Evolutionary conservation across 371 early-diverging fungal genomes (phyloP).

Genomic region (Zychaea mexicana): DNA sequence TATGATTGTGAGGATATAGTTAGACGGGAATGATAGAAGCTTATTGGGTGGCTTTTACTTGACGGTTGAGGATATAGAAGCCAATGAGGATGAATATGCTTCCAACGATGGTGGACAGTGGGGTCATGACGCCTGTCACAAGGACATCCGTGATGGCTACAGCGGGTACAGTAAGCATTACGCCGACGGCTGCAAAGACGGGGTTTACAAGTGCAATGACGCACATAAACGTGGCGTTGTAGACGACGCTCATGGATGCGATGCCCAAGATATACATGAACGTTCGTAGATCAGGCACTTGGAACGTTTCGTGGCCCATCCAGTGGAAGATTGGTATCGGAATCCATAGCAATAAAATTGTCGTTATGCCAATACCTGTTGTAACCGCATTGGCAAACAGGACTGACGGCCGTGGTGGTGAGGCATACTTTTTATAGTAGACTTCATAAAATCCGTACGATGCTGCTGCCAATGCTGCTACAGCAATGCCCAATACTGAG

Average conservation of each 20-base stretch:
- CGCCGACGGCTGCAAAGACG: constrained; percentile 81
- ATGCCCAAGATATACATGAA: constrained; percentile 60
- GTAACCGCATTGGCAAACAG: constrained; percentile 76
- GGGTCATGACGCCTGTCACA: constrained; percentile 52
- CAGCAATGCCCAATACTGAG: constrained; percentile 45
- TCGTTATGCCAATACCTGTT: constrained; percentile 63
- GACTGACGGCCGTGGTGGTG: constrained; percentile 62
- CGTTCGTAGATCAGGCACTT: constrained; percentile 57
- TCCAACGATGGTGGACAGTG: constrained; percentile 53
- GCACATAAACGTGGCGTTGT: constrained; percentile 80
- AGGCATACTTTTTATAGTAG: constrained; percentile 76
- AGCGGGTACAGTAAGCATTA: constrained; percentile 81
- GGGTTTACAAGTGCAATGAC: constrained; percentile 79
- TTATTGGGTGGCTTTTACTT: constrained; percentile 7
- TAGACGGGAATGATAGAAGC: not conserved
- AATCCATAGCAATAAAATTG: constrained; percentile 67
- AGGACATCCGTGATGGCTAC: constrained; percentile 69
- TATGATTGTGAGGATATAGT: not conserved
- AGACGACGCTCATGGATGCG: constrained; percentile 72
- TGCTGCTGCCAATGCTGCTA: constrained; percentile 57
- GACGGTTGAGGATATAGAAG: constrained; percentile 50
- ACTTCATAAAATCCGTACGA: constrained; percentile 74
- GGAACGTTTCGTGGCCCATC: constrained; percentile 66
- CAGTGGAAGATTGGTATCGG: constrained; percentile 75
- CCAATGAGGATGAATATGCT: constrained; percentile 57